These are phyloP conservation scores for Opeltia flavorubescens DNA, from an alignment of 495 filamentous ascomycete species.

Conservation along the genomic window DNA sequence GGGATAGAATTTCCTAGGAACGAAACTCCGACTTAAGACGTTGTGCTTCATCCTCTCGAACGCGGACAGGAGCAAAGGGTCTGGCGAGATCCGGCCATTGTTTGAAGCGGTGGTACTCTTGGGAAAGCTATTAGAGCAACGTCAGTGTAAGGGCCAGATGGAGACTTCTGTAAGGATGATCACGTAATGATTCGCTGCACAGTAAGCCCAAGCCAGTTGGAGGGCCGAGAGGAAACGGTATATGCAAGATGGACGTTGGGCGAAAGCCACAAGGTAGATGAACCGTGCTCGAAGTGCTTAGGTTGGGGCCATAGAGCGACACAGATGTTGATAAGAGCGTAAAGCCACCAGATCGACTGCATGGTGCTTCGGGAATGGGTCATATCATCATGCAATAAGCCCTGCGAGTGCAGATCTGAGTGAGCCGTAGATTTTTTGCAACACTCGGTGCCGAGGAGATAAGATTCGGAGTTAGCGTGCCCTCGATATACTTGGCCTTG, in stretches of 20 bases:
- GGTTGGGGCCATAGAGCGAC: slow-evolving; percentile 13
- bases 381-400: too few relatives aligned
- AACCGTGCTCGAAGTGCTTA: slow-evolving; percentile 6
- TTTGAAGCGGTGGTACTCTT: background rate
- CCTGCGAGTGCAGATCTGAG: too few relatives aligned
- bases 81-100: background rate
- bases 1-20: slow-evolving; percentile 62
- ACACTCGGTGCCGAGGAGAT: too few relatives aligned
- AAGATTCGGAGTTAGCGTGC: too few relatives aligned
- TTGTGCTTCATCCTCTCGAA: slow-evolving; percentile 30
- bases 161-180: background rate
- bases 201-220: slow-evolving; percentile 2
- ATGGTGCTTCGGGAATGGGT: too few relatives aligned
- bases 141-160: background rate
- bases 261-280: slow-evolving; percentile 7
- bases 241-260: background rate
- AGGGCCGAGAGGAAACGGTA: background rate
- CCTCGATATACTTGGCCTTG: too few relatives aligned
- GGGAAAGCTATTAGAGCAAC: background rate
- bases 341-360: too few relatives aligned
- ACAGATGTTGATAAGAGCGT: background rate
- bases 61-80: slow-evolving; percentile 24
- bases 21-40: slow-evolving; percentile 47
- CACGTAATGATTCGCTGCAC: background rate
- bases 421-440: too few relatives aligned